phyloP scores from a whole-genome alignment of 805 yeast species.

The Hanseniaspora taiwanica region DNA sequence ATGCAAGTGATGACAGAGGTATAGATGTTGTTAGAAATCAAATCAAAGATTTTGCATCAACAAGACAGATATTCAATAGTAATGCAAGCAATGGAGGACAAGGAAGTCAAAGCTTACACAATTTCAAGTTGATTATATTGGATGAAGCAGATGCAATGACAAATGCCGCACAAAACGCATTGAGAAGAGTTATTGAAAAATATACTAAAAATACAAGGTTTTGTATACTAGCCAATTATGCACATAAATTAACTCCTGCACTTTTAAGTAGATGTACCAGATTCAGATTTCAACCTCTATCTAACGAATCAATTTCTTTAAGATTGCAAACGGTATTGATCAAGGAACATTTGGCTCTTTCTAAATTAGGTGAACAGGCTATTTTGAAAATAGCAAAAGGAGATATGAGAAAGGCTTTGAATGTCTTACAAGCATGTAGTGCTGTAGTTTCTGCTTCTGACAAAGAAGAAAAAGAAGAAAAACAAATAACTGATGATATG shows the following conservation, averaged over 20 bases:
- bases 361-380: constrained; percentile 47
- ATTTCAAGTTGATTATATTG: constrained; percentile 79
- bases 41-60: constrained; percentile 90
- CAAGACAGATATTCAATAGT: constrained; percentile 55
- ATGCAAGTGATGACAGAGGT: constrained; percentile 96
- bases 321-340: constrained; percentile 59
- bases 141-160: constrained; percentile 98
- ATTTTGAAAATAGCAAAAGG: constrained; percentile 70
- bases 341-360: constrained; percentile 48
- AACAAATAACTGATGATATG: constrained; percentile 55
- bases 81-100: too few relatives aligned
- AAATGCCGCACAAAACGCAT: constrained; percentile 71
- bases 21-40: constrained; percentile 96
- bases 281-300: constrained; percentile 80
- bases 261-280: constrained; percentile 88
- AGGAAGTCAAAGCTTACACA: too few relatives aligned
- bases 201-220: constrained; percentile 92
- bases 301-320: constrained; percentile 49
- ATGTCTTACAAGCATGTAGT: constrained; percentile 87
- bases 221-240: constrained; percentile 89
- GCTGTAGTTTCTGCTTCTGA: constrained; percentile 15
- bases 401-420: constrained; percentile 91
- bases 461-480: constrained; percentile 9
- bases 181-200: constrained; percentile 71
- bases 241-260: constrained; percentile 93